Percentiles rank a stretch among this genome's conserved stretches.
phyloP scores from a whole-genome alignment of 2,329 filamentous ascomycete genomes.

The Clarireedia homoeocarpa region DNA sequence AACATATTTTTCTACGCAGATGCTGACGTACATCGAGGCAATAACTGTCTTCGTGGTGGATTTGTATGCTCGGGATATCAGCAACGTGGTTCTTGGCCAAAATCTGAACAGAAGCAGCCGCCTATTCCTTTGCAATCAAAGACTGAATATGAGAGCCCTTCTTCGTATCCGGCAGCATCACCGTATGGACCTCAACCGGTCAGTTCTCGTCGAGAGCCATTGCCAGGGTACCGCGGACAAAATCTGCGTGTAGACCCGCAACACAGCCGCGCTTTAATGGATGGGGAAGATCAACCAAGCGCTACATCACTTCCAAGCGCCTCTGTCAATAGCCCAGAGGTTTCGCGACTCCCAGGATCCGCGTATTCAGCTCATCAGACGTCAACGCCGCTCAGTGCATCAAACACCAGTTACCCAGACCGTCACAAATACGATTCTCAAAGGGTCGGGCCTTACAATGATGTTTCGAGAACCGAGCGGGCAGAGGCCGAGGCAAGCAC shows the following conservation, averaged over 20 bases:
- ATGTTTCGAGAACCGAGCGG: constrained; percentile 45
- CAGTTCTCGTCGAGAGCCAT: constrained; percentile 42
- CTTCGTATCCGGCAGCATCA: constrained; percentile 50
- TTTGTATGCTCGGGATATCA: constrained; percentile 91
- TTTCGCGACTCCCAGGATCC: constrained; percentile 49
- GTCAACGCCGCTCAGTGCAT: constrained; percentile 54
- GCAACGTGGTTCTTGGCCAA: constrained; percentile 69
- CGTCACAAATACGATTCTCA: constrained; percentile 45
- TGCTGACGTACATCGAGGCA: constrained; percentile 43
- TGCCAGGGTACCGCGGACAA: constrained; percentile 54
- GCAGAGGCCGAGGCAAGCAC: constrained; percentile 27
- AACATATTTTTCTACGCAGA: constrained; percentile 3
- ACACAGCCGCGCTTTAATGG: constrained; percentile 43
- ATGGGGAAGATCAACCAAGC: constrained; percentile 52
- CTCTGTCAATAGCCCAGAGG: constrained; percentile 44
- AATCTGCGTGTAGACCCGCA: constrained; percentile 55
- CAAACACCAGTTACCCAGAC: constrained; percentile 30
- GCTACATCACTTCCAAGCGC: constrained; percentile 52
- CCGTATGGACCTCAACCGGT: constrained; percentile 38
- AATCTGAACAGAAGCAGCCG: constrained; percentile 60
- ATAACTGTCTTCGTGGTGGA: constrained; percentile 83
- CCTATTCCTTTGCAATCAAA: constrained; percentile 78
- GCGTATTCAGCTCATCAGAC: constrained; percentile 40
- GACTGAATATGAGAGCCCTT: constrained; percentile 43
- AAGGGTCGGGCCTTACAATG: constrained; percentile 53